These are phyloP conservation scores for Dothideomycetidae sp. DNA, from an alignment of 2,329 filamentous ascomycete species.

Conservation along the genomic window DNA sequence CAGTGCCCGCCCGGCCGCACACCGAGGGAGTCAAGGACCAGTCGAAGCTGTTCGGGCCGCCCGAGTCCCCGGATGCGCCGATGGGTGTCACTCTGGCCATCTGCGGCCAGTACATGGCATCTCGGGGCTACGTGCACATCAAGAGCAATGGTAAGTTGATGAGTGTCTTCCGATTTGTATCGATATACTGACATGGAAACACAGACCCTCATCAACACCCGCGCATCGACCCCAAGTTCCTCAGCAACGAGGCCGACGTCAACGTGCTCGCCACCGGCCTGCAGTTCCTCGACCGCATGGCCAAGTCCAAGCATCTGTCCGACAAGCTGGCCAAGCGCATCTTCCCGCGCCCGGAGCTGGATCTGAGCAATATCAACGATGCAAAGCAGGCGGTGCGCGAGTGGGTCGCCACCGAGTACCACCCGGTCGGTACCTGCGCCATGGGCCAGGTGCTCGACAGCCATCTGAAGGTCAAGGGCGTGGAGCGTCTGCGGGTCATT, in stretches of 20 bases:
- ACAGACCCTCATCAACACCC: slow-evolving; percentile 13
- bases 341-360: slow-evolving; percentile 18
- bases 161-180: too few relatives aligned
- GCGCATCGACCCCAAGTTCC: slow-evolving; percentile 15
- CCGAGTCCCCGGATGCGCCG: slow-evolving; percentile 13
- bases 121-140: slow-evolving; percentile 22
- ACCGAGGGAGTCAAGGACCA: slow-evolving; percentile 19
- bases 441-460: slow-evolving; percentile 22
- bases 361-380: slow-evolving; percentile 16
- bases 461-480: slow-evolving; percentile 16
- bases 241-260: slow-evolving; percentile 15
- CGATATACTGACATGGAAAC: too few relatives aligned
- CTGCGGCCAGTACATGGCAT: slow-evolving; percentile 20
- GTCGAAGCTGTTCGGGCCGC: slow-evolving; percentile 17
- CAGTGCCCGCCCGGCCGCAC: slow-evolving; percentile 19
- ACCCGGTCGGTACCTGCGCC: slow-evolving; percentile 28
- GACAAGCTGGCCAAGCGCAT: slow-evolving; percentile 26
- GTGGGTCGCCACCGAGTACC: slow-evolving; percentile 23
- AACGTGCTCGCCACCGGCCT: slow-evolving; percentile 18
- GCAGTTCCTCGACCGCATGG: slow-evolving; percentile 30
- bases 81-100: slow-evolving; percentile 17
- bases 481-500: slow-evolving; percentile 17
- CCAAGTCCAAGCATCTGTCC: slow-evolving; percentile 27
- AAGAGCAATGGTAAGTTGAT: slow-evolving; percentile 14
- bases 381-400: slow-evolving; percentile 15